A percentile compares a stretch with the other conserved stretches of the same genome.
These are phyloP conservation scores for Sclerotiophoma versabilis DNA, from an alignment of 2,329 filamentous ascomycete species.

Conservation along the genomic window DNA sequence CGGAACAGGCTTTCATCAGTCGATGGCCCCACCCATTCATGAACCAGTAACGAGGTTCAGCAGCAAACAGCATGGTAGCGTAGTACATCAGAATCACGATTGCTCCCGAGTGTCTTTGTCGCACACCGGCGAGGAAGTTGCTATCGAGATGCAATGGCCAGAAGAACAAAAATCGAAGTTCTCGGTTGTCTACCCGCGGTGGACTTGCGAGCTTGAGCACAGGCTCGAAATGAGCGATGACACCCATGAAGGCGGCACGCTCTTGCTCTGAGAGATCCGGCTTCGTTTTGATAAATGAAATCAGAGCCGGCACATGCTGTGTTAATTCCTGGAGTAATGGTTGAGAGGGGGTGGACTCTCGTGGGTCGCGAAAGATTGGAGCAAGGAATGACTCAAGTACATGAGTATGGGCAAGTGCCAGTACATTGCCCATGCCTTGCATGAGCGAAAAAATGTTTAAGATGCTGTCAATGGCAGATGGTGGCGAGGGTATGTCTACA, in stretches of 20 bases:
- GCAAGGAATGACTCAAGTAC: conserved; percentile 36
- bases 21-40: conserved; percentile 44
- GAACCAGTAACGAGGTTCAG: conserved; percentile 52
- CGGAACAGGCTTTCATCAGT: conserved; percentile 32
- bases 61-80: conserved; percentile 42
- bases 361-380: conserved; percentile 28
- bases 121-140: conserved; percentile 42
- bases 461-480: conserved; percentile 39
- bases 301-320: conserved; percentile 29
- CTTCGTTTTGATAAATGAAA: conserved; percentile 30
- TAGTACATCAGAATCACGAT: conserved; percentile 51
- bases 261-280: conserved; percentile 26
- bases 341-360: conserved; percentile 32
- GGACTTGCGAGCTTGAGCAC: conserved; percentile 30
- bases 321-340: conserved; percentile 37
- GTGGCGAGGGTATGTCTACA: conserved; percentile 10
- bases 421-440: conserved; percentile 44
- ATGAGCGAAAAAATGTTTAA: conserved; percentile 46
- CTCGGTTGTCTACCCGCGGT: conserved; percentile 41
- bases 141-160: conserved; percentile 49
- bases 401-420: conserved; percentile 26
- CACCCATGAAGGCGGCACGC: conserved; percentile 23
- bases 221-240: conserved; percentile 29
- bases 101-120: conserved; percentile 42
- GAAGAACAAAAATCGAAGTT: conserved; percentile 44